Evolutionary conservation across 148 eudicot genomes (phyloP).

Genomic region (Vaccinium vitisidaea): DNA sequence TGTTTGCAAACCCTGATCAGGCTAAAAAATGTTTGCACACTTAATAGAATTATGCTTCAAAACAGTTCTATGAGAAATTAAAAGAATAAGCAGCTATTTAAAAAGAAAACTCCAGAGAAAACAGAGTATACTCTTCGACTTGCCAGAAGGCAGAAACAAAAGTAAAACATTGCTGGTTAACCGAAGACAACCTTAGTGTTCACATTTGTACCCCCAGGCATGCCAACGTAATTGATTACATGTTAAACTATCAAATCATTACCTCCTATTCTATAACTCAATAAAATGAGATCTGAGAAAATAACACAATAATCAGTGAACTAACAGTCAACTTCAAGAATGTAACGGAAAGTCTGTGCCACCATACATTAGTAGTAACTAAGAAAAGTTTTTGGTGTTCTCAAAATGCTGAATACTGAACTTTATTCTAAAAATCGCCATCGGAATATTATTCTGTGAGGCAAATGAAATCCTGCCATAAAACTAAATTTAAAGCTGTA

Average conservation of each 20-base stretch:
- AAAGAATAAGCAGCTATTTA: neutral
- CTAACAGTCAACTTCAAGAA: neutral
- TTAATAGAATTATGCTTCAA: neutral
- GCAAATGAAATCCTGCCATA: neutral
- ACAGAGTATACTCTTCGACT: neutral
- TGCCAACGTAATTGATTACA: neutral
- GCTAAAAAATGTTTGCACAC: neutral
- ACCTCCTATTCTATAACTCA: neutral
- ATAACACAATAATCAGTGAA: neutral
- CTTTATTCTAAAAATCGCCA: neutral
- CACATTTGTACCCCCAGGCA: neutral
- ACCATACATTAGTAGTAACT: neutral
- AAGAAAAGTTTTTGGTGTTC: neutral
- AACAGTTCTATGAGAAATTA: neutral
- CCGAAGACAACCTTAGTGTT: neutral
- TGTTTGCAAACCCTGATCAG: neutral
- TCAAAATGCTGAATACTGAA: neutral
- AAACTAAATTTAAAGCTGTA: neutral
- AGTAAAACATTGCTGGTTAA: neutral
- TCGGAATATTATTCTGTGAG: neutral
- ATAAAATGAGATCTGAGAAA: no score
- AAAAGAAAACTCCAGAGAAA: neutral
- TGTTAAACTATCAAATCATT: neutral
- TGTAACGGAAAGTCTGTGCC: neutral
- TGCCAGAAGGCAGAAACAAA: neutral